These are phyloP conservation scores for Berkeleyomyces basicola DNA, from an alignment of 2,329 filamentous ascomycete genomes.

Conservation along the genomic window DNA sequence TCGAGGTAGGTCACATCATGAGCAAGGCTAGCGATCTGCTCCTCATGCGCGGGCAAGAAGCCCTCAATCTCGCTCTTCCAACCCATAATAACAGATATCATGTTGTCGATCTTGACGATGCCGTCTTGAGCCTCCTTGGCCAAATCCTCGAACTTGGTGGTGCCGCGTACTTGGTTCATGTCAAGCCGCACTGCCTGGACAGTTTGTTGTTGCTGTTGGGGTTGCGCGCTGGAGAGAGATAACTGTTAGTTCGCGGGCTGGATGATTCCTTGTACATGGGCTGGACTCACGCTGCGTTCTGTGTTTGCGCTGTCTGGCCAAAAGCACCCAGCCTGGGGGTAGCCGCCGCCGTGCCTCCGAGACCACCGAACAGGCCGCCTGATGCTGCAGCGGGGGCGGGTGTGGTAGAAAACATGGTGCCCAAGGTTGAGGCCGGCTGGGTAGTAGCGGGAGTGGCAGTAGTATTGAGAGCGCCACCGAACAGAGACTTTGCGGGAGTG, in stretches of 20 bases:
- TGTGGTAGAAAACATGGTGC: background rate
- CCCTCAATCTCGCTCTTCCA: conserved; percentile 62
- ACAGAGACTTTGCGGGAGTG: conserved; percentile 15
- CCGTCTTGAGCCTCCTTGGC: conserved; percentile 64
- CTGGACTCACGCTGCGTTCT: background rate
- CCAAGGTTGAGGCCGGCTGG: conserved; percentile 3
- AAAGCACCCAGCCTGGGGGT: background rate
- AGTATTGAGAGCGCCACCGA: conserved; percentile 6
- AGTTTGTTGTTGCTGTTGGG: conserved; percentile 30
- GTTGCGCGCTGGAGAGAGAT: conserved; percentile 3
- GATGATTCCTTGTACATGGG: background rate
- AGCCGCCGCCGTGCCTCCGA: conserved; percentile 1
- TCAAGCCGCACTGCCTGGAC: conserved; percentile 65
- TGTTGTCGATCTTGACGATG: conserved; percentile 61
- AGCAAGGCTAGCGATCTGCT: conserved; percentile 30
- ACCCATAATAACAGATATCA: conserved; percentile 64
- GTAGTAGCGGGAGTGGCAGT: conserved; percentile 12
- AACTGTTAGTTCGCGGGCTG: background rate
- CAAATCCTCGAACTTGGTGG: conserved; percentile 83
- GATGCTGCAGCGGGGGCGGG: conserved; percentile 15
- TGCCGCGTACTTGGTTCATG: conserved; percentile 60
- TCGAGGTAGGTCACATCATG: conserved; percentile 33
- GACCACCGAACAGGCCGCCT: conserved; percentile 13
- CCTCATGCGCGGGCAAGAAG: conserved; percentile 41
- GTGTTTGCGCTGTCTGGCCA: conserved; percentile 3